Conservation (phyloP, 805 yeast genomes). For the Metschnikowia borealis region DNA sequence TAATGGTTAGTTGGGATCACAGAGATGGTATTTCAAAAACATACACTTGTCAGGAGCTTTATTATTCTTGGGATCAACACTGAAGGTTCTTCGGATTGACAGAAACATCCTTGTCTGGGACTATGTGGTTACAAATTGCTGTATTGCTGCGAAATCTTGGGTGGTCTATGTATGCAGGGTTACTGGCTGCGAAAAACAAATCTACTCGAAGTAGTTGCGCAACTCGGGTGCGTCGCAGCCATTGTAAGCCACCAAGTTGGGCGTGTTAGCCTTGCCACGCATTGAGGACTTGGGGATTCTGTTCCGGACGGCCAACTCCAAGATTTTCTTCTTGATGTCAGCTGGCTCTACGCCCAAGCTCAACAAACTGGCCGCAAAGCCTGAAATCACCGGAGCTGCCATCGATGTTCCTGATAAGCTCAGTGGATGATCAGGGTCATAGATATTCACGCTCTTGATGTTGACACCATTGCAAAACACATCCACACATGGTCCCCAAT, state of each 20-base stretch:
- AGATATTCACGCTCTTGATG: conserved; percentile 53
- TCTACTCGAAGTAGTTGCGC: conserved; percentile 1
- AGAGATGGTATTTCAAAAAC: not conserved
- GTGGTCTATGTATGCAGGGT: conserved; percentile 1
- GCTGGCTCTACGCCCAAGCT: conserved; percentile 13
- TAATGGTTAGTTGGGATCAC: not conserved
- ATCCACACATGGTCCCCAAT: conserved; percentile 92
- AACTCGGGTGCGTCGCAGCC: conserved; percentile 15
- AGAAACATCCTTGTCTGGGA: conserved; percentile 1
- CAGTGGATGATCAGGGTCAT: conserved; percentile 15
- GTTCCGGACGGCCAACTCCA: conserved; percentile 11
- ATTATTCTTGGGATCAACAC: not conserved
- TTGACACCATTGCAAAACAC: conserved; percentile 78
- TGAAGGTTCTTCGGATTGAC: conserved; percentile 2
- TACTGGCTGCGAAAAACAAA: conserved; percentile 1
- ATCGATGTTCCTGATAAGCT: conserved; percentile 16
- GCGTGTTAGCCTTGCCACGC: conserved; percentile 11
- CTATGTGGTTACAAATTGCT: conserved; percentile 2
- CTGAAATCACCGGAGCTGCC: conserved; percentile 18
- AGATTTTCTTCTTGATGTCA: conserved; percentile 10
- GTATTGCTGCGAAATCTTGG: conserved; percentile 1
- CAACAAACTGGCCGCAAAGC: conserved; percentile 16
- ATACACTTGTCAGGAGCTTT: not conserved
- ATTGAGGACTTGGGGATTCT: conserved; percentile 6
- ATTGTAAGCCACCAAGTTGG: conserved; percentile 17